These are phyloP conservation scores for Mortierella sp. DNA, from an alignment of 371 early-diverging fungal genomes.

Conservation along the genomic window DNA sequence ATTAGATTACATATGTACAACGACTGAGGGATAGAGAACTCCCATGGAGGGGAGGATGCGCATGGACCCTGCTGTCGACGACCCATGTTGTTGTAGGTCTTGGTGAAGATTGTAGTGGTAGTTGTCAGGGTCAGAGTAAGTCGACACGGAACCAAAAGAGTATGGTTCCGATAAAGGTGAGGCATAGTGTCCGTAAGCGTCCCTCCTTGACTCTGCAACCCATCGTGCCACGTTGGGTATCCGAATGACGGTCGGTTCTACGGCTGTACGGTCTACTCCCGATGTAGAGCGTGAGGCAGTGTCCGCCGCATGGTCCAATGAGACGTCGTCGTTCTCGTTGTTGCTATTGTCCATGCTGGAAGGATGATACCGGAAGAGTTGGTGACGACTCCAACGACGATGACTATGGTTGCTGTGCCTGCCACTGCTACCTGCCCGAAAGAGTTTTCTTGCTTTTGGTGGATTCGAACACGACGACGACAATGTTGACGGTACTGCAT, in stretches of 20 bases:
- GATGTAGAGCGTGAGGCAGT: neutral
- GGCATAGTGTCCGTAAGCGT: neutral
- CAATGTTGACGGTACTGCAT: neutral
- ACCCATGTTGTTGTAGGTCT: neutral
- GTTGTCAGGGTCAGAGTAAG: neutral
- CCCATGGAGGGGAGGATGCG: neutral
- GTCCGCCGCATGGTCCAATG: neutral
- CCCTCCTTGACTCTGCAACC: slow-evolving; percentile 7
- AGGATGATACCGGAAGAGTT: neutral
- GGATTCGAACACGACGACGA: neutral
- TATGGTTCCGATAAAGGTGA: neutral
- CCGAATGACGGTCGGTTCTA: neutral
- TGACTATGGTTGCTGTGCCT: neutral
- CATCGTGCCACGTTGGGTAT: slow-evolving; percentile 9
- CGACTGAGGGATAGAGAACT: neutral
- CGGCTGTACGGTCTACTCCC: neutral
- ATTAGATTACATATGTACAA: neutral
- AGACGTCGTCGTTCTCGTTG: neutral
- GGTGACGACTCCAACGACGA: neutral
- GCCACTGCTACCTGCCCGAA: neutral
- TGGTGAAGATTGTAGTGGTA: neutral
- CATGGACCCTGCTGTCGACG: neutral
- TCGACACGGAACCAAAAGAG: neutral
- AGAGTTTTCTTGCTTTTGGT: neutral
- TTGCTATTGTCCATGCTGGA: neutral